Evolutionary conservation across 345 rosid genomes (phyloP).

Genomic region (Eucalyptus sp.): DNA sequence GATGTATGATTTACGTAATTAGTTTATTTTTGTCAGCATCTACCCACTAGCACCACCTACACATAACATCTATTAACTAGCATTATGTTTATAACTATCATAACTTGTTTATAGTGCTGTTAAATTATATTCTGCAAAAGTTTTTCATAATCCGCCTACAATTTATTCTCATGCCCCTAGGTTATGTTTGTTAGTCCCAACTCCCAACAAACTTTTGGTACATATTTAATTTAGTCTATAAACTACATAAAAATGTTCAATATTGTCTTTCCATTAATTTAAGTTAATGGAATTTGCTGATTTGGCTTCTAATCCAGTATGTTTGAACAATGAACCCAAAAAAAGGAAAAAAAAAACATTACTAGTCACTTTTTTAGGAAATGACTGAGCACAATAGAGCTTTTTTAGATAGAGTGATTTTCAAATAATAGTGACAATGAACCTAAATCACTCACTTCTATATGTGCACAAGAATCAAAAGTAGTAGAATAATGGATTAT

Average conservation of each 20-base stretch:
- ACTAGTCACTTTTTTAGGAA: neutral
- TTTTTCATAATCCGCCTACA: neutral
- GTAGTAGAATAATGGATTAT: neutral
- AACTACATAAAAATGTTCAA: neutral
- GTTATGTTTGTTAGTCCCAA: neutral
- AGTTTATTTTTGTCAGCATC: neutral
- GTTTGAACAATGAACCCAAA: neutral
- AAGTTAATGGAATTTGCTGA: neutral
- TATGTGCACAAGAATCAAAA: neutral
- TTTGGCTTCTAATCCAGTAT: neutral
- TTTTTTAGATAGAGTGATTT: neutral
- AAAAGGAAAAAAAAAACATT: neutral
- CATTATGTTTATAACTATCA: neutral
- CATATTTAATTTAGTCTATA: neutral
- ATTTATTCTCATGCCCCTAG: neutral
- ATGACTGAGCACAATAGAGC: neutral
- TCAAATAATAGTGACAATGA: neutral
- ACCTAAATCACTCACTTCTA: neutral
- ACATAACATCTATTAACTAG: neutral
- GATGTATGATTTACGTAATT: neutral
- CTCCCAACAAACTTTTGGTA: neutral
- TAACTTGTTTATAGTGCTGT: neutral
- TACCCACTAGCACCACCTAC: neutral
- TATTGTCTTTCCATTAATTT: neutral
- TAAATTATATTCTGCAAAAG: neutral